Evolutionary conservation across 164 flowering plant genomes (phyloP).

Genomic region (Macadamia integrifolia): DNA sequence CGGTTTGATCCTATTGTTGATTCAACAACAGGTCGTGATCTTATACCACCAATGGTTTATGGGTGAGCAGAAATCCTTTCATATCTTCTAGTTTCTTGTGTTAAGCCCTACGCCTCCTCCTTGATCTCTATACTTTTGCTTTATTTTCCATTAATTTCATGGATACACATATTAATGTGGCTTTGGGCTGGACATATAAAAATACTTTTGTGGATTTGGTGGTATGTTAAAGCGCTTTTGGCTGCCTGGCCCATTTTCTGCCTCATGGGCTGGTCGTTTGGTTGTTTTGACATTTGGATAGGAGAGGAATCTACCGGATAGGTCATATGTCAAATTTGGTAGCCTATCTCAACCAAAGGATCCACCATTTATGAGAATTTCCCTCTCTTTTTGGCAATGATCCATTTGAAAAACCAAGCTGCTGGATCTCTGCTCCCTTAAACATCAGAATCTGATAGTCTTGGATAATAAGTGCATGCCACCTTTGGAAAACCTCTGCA

Average conservation of each 20-base stretch:
- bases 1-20: conserved; percentile 56
- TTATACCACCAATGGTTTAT: conserved; percentile 67
- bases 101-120: background rate
- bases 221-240: background rate
- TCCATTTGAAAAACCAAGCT: no score
- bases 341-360: no score
- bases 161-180: no score
- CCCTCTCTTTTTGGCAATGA: no score
- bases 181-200: no score
- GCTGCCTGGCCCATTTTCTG: no score
- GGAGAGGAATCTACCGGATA: no score
- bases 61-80: conserved; percentile 53
- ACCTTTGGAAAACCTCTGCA: background rate
- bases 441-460: background rate
- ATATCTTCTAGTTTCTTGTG: background rate
- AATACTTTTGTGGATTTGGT: background rate
- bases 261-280: no score
- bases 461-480: background rate
- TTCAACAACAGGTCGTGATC: conserved; percentile 39
- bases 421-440: no score
- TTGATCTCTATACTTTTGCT: background rate
- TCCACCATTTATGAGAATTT: no score
- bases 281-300: no score
- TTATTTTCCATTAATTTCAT: background rate
- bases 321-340: no score